Percentiles rank a stretch among this genome's conserved stretches.
phyloP scores from a whole-genome alignment of 164 flowering plant genomes.

The Nymphaea colorata region DNA sequence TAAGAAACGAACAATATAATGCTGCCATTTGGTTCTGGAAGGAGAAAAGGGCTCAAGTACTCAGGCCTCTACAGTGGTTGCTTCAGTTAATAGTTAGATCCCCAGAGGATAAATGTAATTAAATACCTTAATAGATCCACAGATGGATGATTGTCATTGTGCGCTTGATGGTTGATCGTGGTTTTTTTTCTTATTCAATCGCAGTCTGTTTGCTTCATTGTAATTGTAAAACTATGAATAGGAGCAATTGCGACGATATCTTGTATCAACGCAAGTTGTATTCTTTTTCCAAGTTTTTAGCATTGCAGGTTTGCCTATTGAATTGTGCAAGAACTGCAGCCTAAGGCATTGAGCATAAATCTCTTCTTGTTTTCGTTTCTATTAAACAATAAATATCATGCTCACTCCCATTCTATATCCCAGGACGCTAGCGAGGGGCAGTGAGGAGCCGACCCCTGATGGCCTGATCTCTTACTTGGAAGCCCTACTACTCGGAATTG shows the following conservation, averaged over 20 bases:
- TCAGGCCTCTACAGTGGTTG: constrained; percentile 70
- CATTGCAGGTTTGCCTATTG: too few relatives aligned
- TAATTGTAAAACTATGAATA: neutral
- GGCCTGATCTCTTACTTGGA: too few relatives aligned
- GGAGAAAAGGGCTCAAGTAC: constrained; percentile 58
- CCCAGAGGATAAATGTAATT: constrained; percentile 23
- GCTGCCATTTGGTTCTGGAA: constrained; percentile 99
- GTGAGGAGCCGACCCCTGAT: too few relatives aligned
- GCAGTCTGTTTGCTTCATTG: neutral
- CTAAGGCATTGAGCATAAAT: too few relatives aligned
- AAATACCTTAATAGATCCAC: neutral
- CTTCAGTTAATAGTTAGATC: constrained; percentile 31
- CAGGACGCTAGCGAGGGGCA: too few relatives aligned
- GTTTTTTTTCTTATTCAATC: neutral
- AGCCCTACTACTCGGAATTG: neutral
- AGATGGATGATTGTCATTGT: neutral
- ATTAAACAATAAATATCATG: too few relatives aligned
- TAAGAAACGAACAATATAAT: constrained; percentile 82
- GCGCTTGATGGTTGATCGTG: neutral
- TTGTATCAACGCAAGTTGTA: neutral
- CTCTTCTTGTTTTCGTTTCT: too few relatives aligned
- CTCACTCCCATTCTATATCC: too few relatives aligned
- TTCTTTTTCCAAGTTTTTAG: neutral
- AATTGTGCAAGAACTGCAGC: too few relatives aligned
- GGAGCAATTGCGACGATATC: neutral